Conservation (phyloP, 139 green algal genomes). For the Prasinococcaceae sp. region DNA sequence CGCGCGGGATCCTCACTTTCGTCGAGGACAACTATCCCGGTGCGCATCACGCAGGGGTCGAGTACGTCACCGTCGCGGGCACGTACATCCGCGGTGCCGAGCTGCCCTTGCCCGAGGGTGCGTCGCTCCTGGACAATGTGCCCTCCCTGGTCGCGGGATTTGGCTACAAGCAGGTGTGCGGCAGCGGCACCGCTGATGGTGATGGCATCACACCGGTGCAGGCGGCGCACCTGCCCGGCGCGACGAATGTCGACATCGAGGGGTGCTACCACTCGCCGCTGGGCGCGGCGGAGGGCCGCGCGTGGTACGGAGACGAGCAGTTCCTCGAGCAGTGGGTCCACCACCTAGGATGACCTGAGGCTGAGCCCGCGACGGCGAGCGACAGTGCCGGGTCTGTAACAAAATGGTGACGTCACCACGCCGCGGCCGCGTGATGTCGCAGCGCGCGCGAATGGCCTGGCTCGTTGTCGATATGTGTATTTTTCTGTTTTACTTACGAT, state of each 20-base stretch:
- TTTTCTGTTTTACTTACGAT: too few relatives aligned
- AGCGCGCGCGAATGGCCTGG: too few relatives aligned
- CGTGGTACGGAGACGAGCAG: slow-evolving; percentile 11
- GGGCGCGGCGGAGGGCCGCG: slow-evolving; percentile 8
- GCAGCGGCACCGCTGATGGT: slow-evolving; percentile 20
- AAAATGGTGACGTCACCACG: too few relatives aligned
- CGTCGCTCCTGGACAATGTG: too few relatives aligned
- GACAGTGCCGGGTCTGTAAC: too few relatives aligned
- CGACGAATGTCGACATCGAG: slow-evolving; percentile 15
- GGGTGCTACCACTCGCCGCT: slow-evolving; percentile 31
- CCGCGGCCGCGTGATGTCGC: too few relatives aligned
- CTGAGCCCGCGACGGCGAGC: too few relatives aligned
- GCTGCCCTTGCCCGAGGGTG: too few relatives aligned
- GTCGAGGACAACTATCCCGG: slow-evolving; percentile 34
- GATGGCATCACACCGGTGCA: slow-evolving; percentile 29
- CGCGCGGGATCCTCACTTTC: slow-evolving; percentile 69
- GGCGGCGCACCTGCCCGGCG: slow-evolving; percentile 20
- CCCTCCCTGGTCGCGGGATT: slow-evolving; percentile 34
- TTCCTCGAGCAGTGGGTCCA: slow-evolving; percentile 15
- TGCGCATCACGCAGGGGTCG: slow-evolving; percentile 46
- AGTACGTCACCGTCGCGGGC: slow-evolving; percentile 68
- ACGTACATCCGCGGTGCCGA: slow-evolving; percentile 42
- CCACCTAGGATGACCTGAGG: too few relatives aligned
- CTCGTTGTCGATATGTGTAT: too few relatives aligned
- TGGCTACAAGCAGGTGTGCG: slow-evolving; percentile 69